These are phyloP conservation scores for Lactarius pseudohatsudake DNA, from an alignment of 768 basidiomycete species.

Conservation along the genomic window DNA sequence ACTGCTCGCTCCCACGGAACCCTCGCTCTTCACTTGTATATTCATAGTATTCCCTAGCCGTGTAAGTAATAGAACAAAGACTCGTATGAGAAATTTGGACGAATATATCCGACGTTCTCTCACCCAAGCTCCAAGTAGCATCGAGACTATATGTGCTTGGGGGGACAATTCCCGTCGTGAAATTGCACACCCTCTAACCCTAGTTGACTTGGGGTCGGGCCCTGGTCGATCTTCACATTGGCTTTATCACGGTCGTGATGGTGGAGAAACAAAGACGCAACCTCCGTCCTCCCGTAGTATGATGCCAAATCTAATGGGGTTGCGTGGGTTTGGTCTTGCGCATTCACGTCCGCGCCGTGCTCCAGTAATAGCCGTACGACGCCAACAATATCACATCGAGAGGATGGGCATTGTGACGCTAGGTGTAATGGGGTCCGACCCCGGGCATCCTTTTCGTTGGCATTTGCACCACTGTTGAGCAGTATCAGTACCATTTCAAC, in stretches of 20 bases:
- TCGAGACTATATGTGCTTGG: no score
- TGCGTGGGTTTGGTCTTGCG: background rate
- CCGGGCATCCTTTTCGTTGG: no score
- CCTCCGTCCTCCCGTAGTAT: background rate
- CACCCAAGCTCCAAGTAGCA: no score
- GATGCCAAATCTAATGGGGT: background rate
- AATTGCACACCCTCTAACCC: background rate
- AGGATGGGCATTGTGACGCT: background rate
- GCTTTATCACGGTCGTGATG: no score
- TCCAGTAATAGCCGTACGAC: background rate
- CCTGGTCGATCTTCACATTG: background rate
- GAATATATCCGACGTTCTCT: no score
- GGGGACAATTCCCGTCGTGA: background rate
- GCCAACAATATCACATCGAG: background rate
- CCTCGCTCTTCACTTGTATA: background rate
- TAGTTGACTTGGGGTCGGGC: background rate
- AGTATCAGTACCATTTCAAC: no score
- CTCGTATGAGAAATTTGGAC: no score
- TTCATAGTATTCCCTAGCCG: background rate
- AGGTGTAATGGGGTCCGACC: background rate
- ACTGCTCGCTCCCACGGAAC: background rate
- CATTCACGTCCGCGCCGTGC: background rate
- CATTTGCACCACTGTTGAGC: no score
- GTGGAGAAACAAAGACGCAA: background rate
- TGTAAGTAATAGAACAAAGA: no score